These are phyloP conservation scores for Tetragonia tetragonoides DNA, from an alignment of 148 eudicot genomes.

Conservation along the genomic window DNA sequence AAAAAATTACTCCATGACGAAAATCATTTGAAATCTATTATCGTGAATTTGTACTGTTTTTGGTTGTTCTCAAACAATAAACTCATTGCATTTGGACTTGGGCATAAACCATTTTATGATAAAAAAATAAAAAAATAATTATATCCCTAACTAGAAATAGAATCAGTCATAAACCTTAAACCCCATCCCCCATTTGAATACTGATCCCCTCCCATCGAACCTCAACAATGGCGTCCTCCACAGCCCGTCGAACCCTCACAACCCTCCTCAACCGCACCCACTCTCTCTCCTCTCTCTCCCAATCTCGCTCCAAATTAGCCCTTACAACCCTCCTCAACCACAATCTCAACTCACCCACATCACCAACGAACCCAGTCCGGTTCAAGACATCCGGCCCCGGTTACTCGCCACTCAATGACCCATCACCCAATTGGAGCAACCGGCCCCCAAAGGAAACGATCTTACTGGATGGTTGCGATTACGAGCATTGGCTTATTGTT, in stretches of 20 bases:
- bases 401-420: conserved; percentile 78
- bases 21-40: too few relatives aligned
- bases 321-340: conserved; percentile 32
- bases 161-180: too few relatives aligned
- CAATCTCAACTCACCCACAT: conserved; percentile 16
- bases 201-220: too few relatives aligned
- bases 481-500: conserved; percentile 46
- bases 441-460: conserved; percentile 87
- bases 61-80: too few relatives aligned
- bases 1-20: too few relatives aligned
- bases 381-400: conserved; percentile 60
- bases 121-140: too few relatives aligned
- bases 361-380: conserved; percentile 30
- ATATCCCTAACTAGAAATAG: too few relatives aligned
- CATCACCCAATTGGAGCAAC: conserved; percentile 90
- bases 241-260: conserved; percentile 59
- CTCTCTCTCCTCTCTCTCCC: conserved; percentile 14
- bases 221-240: conserved; percentile 48
- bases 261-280: conserved; percentile 37
- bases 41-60: too few relatives aligned
- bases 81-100: too few relatives aligned
- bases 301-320: conserved; percentile 37
- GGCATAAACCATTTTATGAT: too few relatives aligned
- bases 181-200: too few relatives aligned
- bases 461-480: conserved; percentile 65